These are phyloP conservation scores for Chlorella sp. DNA, from an alignment of 139 green algal species.

Conservation along the genomic window DNA sequence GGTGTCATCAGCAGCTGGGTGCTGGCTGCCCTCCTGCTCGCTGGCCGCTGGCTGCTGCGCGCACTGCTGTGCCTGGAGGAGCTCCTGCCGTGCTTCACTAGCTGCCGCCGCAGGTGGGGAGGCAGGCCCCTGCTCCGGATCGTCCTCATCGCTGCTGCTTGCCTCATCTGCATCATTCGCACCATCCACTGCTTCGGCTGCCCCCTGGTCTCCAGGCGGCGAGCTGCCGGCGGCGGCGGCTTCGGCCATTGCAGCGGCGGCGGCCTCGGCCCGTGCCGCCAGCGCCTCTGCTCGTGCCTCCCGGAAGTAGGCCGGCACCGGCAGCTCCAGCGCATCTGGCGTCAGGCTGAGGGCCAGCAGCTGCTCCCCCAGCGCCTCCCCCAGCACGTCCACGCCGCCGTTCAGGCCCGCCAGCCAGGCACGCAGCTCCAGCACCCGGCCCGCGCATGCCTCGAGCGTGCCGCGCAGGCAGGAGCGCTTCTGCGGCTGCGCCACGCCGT, in stretches of 20 bases:
- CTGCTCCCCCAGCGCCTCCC: constrained; percentile 74
- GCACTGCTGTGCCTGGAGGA: background rate
- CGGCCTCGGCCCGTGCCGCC: background rate
- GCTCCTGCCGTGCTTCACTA: background rate
- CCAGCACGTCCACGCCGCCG: constrained; percentile 77
- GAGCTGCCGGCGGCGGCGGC: background rate
- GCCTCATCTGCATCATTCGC: background rate
- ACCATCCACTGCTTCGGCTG: background rate
- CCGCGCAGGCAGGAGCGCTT: constrained; percentile 84
- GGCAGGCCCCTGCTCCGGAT: too few species aligned
- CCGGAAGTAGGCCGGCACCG: constrained; percentile 84
- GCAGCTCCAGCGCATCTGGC: constrained; percentile 85
- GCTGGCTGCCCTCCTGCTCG: background rate
- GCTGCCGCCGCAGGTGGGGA: background rate
- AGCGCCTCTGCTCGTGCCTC: constrained; percentile 66
- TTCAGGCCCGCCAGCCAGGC: constrained; percentile 76
- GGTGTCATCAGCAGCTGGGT: background rate
- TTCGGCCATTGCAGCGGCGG: background rate
- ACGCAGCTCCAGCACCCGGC: constrained; percentile 80
- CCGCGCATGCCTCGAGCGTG: constrained; percentile 87
- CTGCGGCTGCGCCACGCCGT: constrained; percentile 91
- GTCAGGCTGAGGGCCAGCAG: constrained; percentile 89
- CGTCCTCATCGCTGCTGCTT: background rate
- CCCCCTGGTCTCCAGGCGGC: background rate
- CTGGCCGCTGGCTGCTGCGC: background rate